phyloP scores from a whole-genome alignment of 108 stramenopile species.

The Cyclotella sp. region DNA sequence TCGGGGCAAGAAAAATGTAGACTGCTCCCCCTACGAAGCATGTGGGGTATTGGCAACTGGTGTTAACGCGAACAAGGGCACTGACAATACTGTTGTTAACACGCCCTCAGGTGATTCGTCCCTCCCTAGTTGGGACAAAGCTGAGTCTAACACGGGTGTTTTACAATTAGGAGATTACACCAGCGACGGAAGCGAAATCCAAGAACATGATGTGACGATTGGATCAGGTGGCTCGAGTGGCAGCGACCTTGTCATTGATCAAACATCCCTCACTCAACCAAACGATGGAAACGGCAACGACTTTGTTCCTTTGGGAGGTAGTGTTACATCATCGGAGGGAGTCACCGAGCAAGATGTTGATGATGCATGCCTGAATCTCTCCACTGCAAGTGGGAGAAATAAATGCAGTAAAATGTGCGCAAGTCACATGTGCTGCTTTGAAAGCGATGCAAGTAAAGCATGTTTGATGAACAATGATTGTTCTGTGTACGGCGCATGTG shows the following conservation, averaged over 20 bases:
- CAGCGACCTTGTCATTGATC: not conserved
- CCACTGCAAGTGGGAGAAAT: not conserved
- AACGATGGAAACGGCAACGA: not conserved
- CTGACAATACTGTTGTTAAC: not conserved
- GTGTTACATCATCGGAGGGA: not conserved
- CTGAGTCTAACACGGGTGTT: too few relatives aligned
- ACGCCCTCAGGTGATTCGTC: not conserved
- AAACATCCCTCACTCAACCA: not conserved
- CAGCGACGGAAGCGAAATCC: too few relatives aligned
- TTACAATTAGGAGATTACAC: not conserved
- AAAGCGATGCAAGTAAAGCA: not conserved
- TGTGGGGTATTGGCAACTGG: not conserved
- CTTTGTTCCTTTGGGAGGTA: constrained; percentile 10
- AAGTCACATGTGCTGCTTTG: constrained; percentile 40
- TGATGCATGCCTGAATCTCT: constrained; percentile 14
- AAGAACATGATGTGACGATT: not conserved
- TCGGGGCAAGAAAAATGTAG: not conserved
- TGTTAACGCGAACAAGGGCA: not conserved
- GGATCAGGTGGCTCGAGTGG: not conserved
- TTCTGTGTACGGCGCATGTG: constrained; percentile 11
- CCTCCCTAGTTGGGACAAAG: not conserved
- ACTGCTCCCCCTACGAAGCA: constrained; percentile 8
- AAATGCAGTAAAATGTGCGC: constrained; percentile 22
- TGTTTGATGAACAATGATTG: not conserved
- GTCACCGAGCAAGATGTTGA: constrained; percentile 22